These are phyloP conservation scores for Epichloe sp. DNA, from an alignment of 2,329 filamentous ascomycete genomes.

Conservation along the genomic window DNA sequence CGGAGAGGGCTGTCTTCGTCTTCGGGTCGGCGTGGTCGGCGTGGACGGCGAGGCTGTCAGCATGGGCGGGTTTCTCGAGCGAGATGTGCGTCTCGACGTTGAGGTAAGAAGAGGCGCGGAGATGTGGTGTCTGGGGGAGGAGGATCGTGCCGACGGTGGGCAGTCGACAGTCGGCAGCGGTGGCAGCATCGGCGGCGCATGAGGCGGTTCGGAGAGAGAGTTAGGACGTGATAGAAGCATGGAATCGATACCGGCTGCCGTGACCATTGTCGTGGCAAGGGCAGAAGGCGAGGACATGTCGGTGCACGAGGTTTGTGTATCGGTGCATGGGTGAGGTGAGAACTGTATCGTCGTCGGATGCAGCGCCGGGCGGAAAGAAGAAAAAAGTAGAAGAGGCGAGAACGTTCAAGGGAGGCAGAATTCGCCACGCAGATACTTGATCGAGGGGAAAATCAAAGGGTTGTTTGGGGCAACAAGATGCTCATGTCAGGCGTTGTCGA, in stretches of 20 bases:
- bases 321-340: background rate
- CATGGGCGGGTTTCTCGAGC: background rate
- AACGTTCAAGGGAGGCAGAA: too few species aligned
- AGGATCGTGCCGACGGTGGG: conserved; percentile 8
- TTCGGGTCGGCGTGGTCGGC: background rate
- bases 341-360: too few species aligned
- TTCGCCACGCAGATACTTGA: too few species aligned
- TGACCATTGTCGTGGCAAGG: background rate
- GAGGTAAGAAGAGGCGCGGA: background rate
- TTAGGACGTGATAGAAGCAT: background rate
- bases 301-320: background rate
- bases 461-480: too few species aligned
- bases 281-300: background rate
- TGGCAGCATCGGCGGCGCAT: conserved; percentile 2
- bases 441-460: too few species aligned
- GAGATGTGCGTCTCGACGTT: background rate
- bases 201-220: background rate
- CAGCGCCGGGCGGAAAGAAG: too few species aligned
- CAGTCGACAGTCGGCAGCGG: conserved; percentile 3
- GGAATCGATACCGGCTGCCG: background rate
- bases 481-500: too few species aligned
- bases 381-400: too few species aligned
- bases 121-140: conserved; percentile 7
- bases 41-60: background rate
- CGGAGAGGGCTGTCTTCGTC: background rate